Evolutionary conservation across 306 rosid genomes (phyloP).

Genomic region (Cucurbita pepo): DNA sequence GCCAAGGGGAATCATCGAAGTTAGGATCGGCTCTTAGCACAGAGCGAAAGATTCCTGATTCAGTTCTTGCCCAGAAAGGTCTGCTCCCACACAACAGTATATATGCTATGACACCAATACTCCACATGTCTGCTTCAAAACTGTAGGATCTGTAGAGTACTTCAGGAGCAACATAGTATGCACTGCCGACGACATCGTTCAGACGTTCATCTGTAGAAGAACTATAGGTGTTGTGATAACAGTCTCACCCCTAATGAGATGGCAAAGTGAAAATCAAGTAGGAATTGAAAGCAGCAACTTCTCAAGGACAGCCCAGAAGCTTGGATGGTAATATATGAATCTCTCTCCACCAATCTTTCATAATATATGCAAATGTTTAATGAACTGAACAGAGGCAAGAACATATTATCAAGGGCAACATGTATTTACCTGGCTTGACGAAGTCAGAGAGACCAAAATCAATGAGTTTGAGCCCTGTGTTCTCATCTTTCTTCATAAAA

Average conservation of each 20-base stretch:
- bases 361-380: not conserved
- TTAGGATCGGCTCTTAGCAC: slow-evolving; percentile 89
- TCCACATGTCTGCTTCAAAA: slow-evolving; percentile 89
- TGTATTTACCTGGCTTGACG: slow-evolving; percentile 63
- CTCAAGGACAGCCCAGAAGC: not conserved
- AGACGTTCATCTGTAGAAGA: slow-evolving; percentile 71
- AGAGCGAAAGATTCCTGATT: slow-evolving; percentile 93
- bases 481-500: slow-evolving; percentile 56
- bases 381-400: not conserved
- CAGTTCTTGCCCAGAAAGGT: slow-evolving; percentile 96
- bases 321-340: not conserved
- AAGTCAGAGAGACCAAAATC: slow-evolving; percentile 98
- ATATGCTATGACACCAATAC: slow-evolving; percentile 87
- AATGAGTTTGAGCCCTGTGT: slow-evolving; percentile 65
- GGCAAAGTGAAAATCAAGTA: not conserved
- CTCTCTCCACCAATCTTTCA: not conserved
- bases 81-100: slow-evolving; percentile 87
- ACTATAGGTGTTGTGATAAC: slow-evolving; percentile 18
- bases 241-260: not conserved
- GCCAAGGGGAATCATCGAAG: slow-evolving; percentile 90
- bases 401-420: slow-evolving; percentile 1
- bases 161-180: slow-evolving; percentile 95
- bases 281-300: not conserved
- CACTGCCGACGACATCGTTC: slow-evolving; percentile 95
- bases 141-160: slow-evolving; percentile 90